Evolutionary conservation across 345 rosid species (phyloP), one percentile per base, ranked within the genome.

Genomic region (Salix udensis): DNA sequence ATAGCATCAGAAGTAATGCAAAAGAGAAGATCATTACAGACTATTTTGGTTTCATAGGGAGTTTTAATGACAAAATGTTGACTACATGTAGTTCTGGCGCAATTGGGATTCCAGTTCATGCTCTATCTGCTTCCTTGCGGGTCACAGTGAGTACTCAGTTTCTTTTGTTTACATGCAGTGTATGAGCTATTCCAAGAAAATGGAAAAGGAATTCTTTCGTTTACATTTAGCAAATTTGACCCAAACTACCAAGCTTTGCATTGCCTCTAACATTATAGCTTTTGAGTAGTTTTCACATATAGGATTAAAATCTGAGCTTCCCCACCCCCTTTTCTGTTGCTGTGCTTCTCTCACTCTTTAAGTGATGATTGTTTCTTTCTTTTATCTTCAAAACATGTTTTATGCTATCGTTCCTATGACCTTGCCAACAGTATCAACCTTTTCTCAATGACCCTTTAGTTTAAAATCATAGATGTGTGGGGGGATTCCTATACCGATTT

Each of bases 121-220:
- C 87, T 61, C 78, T 95, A 58, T 90, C 94, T 71, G 93, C 98
- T 80, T 91, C 88, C 60, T 83, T 88, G 89, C 91, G 75, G 72
- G 86, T n/a, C 89, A 68, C 82, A 74, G 98, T 95, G 85, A 89
- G 98, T 89, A 64, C 60, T 67, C 69, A 9, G 2, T 55, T 68
- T 71, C 71, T 15, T 67, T 73, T 75, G 67, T 44, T 55, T 55
- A 9, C 28, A 10, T 55, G 10, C 14, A n/a, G 1, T 23, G 12
- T n/a, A 23, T 10, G 24, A 55, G 62, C 28, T 55, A 24, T 55
- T 55, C 62, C 11, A 4, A n/a, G 4, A n/a, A 55, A 55, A 55
- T 55, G 62, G 14, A 55, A 55, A 55, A 55, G 14, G 5, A 55
- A n/a, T 11, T 1, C 62, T 78, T 62, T 39, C 72, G 24, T 4